A percentile compares a stretch with the other conserved stretches of the same genome.
phyloP scores from a whole-genome alignment of 371 early-diverging fungal species.

The Amoeboaphelidium occidentale region DNA sequence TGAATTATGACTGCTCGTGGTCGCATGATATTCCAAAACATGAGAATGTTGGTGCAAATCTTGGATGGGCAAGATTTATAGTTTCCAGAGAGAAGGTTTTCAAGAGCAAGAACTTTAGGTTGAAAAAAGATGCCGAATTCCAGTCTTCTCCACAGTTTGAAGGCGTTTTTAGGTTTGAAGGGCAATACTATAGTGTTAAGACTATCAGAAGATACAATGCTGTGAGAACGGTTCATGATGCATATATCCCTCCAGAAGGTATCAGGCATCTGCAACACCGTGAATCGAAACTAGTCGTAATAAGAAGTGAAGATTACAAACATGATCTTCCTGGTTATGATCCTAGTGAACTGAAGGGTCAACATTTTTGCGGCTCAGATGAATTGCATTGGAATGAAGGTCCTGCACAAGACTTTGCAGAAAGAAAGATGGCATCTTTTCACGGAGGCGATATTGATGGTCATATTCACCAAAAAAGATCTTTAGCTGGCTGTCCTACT shows the following conservation, averaged over 20 bases:
- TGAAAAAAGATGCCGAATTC: too few species aligned
- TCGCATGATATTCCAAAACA: not conserved
- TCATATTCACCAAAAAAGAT: not conserved
- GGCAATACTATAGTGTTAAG: not conserved
- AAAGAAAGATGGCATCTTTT: too few species aligned
- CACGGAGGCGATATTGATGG: too few species aligned
- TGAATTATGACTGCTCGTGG: not conserved
- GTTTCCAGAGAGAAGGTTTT: not conserved
- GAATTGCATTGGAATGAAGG: too few species aligned
- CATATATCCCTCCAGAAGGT: not conserved
- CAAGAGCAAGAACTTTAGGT: not conserved
- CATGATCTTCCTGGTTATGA: not conserved
- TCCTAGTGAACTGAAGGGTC: too few species aligned
- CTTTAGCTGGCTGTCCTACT: conserved; percentile 3
- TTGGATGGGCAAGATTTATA: not conserved
- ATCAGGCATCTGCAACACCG: not conserved
- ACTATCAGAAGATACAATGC: not conserved
- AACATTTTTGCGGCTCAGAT: too few species aligned
- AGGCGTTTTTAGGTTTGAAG: not conserved
- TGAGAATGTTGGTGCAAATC: not conserved
- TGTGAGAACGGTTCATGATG: not conserved
- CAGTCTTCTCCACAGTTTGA: not conserved
- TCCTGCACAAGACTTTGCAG: too few species aligned
- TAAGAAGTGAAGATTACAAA: not conserved
- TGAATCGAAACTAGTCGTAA: not conserved